Base-by-base conservation (phyloP, 441 rosid species). In the Iberis amara region DNA sequence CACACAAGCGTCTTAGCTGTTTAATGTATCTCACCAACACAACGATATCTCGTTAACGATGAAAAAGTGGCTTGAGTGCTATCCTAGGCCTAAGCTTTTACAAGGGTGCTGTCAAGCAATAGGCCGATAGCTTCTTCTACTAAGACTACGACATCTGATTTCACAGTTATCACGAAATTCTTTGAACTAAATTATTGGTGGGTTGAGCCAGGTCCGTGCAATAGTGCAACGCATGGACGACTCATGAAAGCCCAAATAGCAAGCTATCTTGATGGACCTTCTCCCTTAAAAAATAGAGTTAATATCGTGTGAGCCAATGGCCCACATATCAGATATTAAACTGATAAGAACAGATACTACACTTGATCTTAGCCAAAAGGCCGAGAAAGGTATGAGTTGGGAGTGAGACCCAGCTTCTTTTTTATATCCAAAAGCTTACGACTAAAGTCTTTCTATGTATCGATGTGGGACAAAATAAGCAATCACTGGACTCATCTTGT, bases 281-380 rank as follows among this genome's bases (percentile, higher is more conserved):
- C 50, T 31, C 61, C 65, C 61, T 40, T 0, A 15, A 55, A 23
- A 67, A 49, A 55, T 61, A 37, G 11, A 67, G 59, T 70, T 76
- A 73, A 67, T 70, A 76, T 73, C 78, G 50, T 61, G 66, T 47
- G 72, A 0, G 0, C 47, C 69, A 1, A 70, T 76, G 59, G n/a
- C 0, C 75, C 83, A 73, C 70, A 55, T 73, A 83, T 78, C 81
- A 81, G 78, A 80, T 81, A 83, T 81, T 80, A 83, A 77, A 89
- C 83, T 75, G 82, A 86, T 86, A 84, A 75, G 79, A 84, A 77
- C 90, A 82, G 77, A 82, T 82, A 84, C 86, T 83, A 80, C 90
- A 81, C 85, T 82, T 87, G 96, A 87, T 90, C 90, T 85, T 87
- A 85, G 95, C 95, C 96, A 76, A 83, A 83, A 87, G 92, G 90